These are phyloP conservation scores for Globisporangium radiosum DNA, from an alignment of 352 stramenopile genomes.

Conservation along the genomic window DNA sequence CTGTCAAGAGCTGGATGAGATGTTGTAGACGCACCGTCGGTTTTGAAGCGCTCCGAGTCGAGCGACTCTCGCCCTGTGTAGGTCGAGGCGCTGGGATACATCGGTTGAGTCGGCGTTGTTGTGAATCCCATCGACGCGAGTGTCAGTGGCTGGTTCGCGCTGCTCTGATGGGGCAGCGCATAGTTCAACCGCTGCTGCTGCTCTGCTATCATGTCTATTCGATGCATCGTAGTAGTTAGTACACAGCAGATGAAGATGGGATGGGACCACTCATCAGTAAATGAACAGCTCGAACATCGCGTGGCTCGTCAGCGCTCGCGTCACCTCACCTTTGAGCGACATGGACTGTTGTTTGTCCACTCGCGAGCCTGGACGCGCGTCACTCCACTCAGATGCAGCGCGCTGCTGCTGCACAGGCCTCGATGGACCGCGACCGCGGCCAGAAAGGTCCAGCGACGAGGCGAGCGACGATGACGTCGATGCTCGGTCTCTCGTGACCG, in stretches of 20 bases:
- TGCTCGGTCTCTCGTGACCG: background rate
- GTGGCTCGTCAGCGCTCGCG: background rate
- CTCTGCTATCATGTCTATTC: conserved; percentile 8
- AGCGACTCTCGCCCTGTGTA: background rate
- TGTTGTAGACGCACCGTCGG: conserved; percentile 12
- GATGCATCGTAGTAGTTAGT: background rate
- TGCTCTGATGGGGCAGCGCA: background rate
- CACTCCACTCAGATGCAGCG: background rate
- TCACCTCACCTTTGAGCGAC: conserved; percentile 21
- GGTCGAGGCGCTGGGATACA: background rate
- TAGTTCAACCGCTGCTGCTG: background rate
- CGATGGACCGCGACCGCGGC: background rate
- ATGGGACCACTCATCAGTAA: too few species aligned
- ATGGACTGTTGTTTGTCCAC: conserved; percentile 5
- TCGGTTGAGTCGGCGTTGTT: background rate
- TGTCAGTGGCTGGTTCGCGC: background rate
- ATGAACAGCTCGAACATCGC: too few species aligned
- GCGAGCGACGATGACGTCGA: conserved; percentile 4
- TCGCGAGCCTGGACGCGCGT: background rate
- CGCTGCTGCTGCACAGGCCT: background rate
- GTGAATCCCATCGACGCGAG: conserved; percentile 11
- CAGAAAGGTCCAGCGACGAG: conserved; percentile 7
- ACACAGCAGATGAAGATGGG: background rate
- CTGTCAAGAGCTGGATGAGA: too few species aligned
- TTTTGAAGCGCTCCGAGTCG: conserved; percentile 20